Evolutionary conservation across 495 filamentous ascomycete genomes (phyloP), one percentile per base, ranked within the genome.

Genomic region (Podospora fimiseda): DNA sequence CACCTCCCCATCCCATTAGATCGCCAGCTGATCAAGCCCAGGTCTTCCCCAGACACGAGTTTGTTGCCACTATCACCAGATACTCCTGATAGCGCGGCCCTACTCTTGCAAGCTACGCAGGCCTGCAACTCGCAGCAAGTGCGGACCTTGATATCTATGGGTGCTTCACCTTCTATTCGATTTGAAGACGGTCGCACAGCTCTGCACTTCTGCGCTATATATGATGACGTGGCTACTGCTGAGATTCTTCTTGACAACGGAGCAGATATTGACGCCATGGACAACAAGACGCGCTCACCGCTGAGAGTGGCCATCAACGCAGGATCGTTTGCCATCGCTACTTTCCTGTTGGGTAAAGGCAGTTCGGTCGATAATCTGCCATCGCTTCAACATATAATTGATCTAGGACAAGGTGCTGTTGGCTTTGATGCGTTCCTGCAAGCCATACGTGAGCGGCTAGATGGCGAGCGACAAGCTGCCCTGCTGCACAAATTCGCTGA

Each of bases 141-240:
- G 8, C 9, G 48, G 3, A 42, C 43, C 16, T 46, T 59, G 33
- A 38, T 62, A 24, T 52, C 50, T 13, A 21, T 41, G 2, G 60
- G 60, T 11, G 48, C 27, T 14, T 49, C 56, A 8, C 51, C 53
- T 14, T 24, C 22, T 7, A 52, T 47, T 20, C 63, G 50, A 21
- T 23, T 44, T 4, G 47, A 48, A 16, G 53, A 60, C 16, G 62
- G 60, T 4, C 57, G 57, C 36, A 62, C 62, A 9, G 57, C 43
- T n/a, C 54, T 65, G 23, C 62, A 65, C 43, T 58, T 57, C 41
- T 65, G 62, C 44, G 62, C 62, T 11, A 54, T 57, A 19, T 62
- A 62, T 27, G 60, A 60, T 23, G 56, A 62, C 30, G 11, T 38
- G 9, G 57, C 52, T n/a, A 59, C 52, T 6, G 54, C 60, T 18